phyloP scores from a whole-genome alignment of 805 yeast genomes.

The Saccharomyces eubayanus region DNA sequence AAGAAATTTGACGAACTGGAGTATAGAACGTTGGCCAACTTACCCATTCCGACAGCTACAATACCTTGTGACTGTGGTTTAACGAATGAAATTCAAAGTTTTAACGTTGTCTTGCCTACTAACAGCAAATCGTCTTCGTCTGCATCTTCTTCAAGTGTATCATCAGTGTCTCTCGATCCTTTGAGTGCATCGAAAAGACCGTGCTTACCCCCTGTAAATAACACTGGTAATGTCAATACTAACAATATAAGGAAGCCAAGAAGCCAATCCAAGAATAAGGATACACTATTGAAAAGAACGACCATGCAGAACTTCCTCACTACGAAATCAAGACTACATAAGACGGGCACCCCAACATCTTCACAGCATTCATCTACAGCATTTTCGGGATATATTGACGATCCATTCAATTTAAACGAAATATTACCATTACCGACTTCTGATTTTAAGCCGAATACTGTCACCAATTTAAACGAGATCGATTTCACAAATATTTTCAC shows the following conservation, averaged over 20 bases:
- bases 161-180: neutral
- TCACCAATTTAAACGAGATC: constrained; percentile 24
- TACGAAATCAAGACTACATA: neutral
- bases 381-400: neutral
- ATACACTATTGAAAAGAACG: constrained; percentile 13
- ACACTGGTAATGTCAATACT: constrained; percentile 7
- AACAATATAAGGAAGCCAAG: constrained; percentile 6
- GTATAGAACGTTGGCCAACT: constrained; percentile 25
- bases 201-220: constrained; percentile 3
- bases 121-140: neutral
- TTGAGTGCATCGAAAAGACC: neutral
- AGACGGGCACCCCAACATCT: neutral
- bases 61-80: constrained; percentile 34
- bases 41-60: constrained; percentile 27
- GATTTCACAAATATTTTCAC: constrained; percentile 31
- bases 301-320: constrained; percentile 14
- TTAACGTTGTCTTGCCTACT: constrained; percentile 29
- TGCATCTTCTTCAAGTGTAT: neutral
- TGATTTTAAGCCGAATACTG: constrained; percentile 5
- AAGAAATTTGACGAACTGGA: constrained; percentile 32
- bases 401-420: neutral
- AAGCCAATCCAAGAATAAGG: constrained; percentile 7
- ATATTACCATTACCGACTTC: constrained; percentile 1
- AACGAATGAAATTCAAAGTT: constrained; percentile 30
- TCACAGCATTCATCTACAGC: constrained; percentile 1